Evolutionary conservation across 345 rosid genomes (phyloP), one percentile per base, ranked within the genome.

Genomic region (Moricandia arvensis): DNA sequence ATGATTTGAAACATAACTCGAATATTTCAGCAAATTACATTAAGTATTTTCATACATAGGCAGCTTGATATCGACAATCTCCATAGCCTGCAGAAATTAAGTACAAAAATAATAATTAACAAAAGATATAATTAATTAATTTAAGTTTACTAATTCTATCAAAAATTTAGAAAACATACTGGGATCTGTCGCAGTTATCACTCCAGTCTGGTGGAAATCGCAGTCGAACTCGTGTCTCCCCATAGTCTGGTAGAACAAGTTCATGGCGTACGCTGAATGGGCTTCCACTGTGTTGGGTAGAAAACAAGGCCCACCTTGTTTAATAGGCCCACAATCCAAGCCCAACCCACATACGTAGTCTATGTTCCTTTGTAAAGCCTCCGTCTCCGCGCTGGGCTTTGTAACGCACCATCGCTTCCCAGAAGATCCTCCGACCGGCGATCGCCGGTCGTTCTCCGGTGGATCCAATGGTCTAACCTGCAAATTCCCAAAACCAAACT

Each of bases 221-320:
- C 96, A 91, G 5, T 87, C 84, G 12, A 72, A 82, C n/a, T 78
- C 75, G 24, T 80, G 73, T 74, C 77, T 82, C n/a, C 83, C 88
- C 30, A 70, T 79, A 17, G 91, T 79, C 71, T 90, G 93, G 69
- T 84, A 88, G 73, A 82, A 93, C 57, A 75, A 71, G 59, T 90
- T 90, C 97, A 88, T 89, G 55, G 96, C 89, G 29, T 66, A 88
- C 1, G 91, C 88, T 0, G 93, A 88, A 30, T 91, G 91, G 59
- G 90, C 91, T 59, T 83, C 81, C 5, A 89, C 87, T 0, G 93
- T 90, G 26, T 88, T 80, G 0, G 96, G 95, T 0, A 80, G 12
- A 38, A 82, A 91, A 84, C 93, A 90, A 17, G 75, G 24, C 18
- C 94, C 89, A 7, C 64, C 81, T 57, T 68, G 68, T 6, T 74